Evolutionary conservation across 495 filamentous ascomycete genomes (phyloP).

Genomic region (Aspergillus ostianus): DNA sequence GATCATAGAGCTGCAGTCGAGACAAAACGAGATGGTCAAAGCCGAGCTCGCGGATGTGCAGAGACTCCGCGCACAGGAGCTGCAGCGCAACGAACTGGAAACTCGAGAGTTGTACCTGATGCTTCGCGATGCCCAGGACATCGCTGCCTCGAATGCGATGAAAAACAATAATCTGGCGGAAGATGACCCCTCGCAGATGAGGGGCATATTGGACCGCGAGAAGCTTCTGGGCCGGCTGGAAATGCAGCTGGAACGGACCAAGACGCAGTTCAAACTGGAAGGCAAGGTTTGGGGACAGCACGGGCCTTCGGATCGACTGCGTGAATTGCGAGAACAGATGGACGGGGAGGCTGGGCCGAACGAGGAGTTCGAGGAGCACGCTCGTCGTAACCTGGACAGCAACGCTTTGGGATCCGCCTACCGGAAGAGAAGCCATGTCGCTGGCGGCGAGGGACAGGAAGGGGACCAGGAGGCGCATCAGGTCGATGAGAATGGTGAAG

Average conservation of each 20-base stretch:
- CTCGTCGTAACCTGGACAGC: conserved; percentile 46
- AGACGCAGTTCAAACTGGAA: conserved; percentile 97
- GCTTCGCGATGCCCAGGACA: conserved; percentile 96
- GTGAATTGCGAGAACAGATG: conserved; percentile 93
- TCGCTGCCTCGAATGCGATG: conserved; percentile 81
- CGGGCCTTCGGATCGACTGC: conserved; percentile 85
- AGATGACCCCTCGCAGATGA: conserved; percentile 72
- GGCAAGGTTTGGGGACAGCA: conserved; percentile 89
- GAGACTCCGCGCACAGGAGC: conserved; percentile 80
- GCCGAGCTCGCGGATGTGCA: conserved; percentile 87
- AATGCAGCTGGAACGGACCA: conserved; percentile 91
- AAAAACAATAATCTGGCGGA: conserved; percentile 60
- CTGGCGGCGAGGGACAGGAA: conserved; percentile 34
- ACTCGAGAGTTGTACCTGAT: conserved; percentile 97
- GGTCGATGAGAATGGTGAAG: conserved; percentile 41
- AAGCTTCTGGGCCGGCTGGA: conserved; percentile 88
- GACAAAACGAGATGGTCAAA: conserved; percentile 83
- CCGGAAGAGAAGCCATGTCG: conserved; percentile 56
- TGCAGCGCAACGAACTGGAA: conserved; percentile 93
- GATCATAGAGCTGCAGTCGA: conserved; percentile 82
- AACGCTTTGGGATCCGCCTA: conserved; percentile 66
- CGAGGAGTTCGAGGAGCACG: conserved; percentile 52
- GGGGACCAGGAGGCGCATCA: conserved; percentile 35
- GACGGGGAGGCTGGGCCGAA: conserved; percentile 58
- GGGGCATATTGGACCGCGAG: conserved; percentile 90